Conservation (phyloP, 2,329 filamentous ascomycete species). For the Chlorencoelia australis region DNA sequence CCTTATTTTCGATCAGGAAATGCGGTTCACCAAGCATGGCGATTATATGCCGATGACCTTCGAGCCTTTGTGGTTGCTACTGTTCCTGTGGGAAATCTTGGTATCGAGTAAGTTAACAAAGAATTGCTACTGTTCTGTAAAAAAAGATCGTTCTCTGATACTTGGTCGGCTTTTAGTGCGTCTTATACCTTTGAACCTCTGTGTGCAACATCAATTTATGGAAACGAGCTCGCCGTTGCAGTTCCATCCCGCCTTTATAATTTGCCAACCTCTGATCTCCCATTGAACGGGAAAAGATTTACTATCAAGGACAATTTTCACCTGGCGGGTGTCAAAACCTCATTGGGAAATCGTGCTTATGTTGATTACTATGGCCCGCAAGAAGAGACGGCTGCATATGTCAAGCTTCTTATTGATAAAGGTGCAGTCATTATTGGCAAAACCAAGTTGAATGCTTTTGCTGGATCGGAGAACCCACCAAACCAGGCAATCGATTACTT, state of each 20-base stretch:
- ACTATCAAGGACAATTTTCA: conserved; percentile 1
- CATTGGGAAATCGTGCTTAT: not conserved
- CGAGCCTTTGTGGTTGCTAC: no score
- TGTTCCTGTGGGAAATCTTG: no score
- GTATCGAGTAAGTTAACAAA: no score
- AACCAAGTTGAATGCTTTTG: not conserved
- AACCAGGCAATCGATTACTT: not conserved
- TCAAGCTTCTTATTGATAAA: not conserved
- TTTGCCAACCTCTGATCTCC: not conserved
- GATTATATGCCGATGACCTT: no score
- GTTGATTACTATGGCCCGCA: not conserved
- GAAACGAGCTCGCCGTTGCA: no score
- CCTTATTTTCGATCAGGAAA: no score
- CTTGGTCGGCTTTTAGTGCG: no score
- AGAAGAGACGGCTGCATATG: not conserved
- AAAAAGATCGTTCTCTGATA: no score
- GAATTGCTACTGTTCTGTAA: no score
- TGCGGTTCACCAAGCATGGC: no score
- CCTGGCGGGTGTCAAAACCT: not conserved
- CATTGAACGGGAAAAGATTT: not conserved
- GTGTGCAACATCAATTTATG: no score
- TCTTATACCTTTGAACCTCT: no score
- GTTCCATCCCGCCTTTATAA: not conserved
- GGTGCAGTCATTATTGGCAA: not conserved
- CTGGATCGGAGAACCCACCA: not conserved